Evolutionary conservation across 2,329 filamentous ascomycete genomes (phyloP).

Genomic region (Hypoxylon sp.): DNA sequence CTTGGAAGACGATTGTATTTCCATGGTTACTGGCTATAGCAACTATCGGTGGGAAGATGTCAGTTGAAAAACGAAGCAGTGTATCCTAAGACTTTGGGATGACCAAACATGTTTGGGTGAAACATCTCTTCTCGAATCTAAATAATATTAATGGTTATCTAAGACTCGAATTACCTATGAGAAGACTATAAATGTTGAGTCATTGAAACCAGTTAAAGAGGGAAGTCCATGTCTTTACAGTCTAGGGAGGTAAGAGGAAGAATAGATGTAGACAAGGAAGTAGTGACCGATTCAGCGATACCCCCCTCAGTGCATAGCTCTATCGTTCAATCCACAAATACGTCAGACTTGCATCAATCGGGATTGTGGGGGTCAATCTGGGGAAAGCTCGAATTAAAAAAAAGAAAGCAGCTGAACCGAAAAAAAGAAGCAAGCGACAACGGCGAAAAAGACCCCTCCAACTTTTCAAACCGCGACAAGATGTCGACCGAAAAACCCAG

Average conservation of each 20-base stretch:
- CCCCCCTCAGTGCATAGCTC: neutral
- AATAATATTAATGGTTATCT: neutral
- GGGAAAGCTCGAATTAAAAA: conserved; percentile 26
- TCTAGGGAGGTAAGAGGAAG: too few relatives aligned
- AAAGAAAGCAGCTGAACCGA: too few relatives aligned
- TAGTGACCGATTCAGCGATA: too few relatives aligned
- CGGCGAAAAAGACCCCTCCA: neutral
- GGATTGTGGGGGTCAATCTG: conserved; percentile 22
- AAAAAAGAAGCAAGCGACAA: conserved; percentile 6
- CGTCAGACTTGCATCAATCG: conserved; percentile 21
- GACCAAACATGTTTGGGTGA: neutral
- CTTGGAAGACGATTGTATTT: conserved; percentile 19
- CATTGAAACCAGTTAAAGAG: too few relatives aligned
- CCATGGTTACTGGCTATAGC: conserved; percentile 16
- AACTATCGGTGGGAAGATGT: conserved; percentile 16
- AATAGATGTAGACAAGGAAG: too few relatives aligned
- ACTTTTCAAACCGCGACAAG: conserved; percentile 23
- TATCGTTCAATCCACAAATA: conserved; percentile 4
- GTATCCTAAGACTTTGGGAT: neutral
- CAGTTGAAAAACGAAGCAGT: neutral
- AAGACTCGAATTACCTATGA: too few relatives aligned
- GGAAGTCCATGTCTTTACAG: too few relatives aligned
- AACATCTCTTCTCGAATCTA: neutral
- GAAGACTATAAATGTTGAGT: too few relatives aligned
- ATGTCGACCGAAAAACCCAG: conserved; percentile 67